phyloP scores from a whole-genome alignment of 208 protist species.

The Trypanosoma avium region DNA sequence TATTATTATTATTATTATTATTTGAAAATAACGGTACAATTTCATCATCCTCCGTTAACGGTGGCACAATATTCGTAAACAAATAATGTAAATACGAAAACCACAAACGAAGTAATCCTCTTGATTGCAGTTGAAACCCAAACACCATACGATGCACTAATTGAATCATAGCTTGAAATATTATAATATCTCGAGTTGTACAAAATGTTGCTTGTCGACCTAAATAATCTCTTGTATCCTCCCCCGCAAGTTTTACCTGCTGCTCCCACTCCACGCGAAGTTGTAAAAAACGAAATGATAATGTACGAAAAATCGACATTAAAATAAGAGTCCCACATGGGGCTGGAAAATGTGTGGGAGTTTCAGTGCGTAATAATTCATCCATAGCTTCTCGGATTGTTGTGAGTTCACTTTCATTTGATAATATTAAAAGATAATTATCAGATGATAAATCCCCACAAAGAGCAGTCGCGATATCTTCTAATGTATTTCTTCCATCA shows the following conservation, averaged over 20 bases:
- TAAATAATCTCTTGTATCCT: constrained; percentile 33
- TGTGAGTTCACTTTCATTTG: constrained; percentile 9
- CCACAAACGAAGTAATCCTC: constrained; percentile 70
- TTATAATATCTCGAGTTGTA: constrained; percentile 46
- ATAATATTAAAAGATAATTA: constrained; percentile 8
- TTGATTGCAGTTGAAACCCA: constrained; percentile 39
- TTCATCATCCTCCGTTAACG: constrained; percentile 40
- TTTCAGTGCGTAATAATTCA: constrained; percentile 28
- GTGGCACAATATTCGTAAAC: constrained; percentile 66
- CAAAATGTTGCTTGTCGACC: constrained; percentile 61
- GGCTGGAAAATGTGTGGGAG: constrained; percentile 39
- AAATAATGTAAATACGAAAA: constrained; percentile 66
- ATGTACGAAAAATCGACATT: constrained; percentile 51
- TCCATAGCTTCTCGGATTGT: constrained; percentile 13
- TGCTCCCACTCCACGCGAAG: constrained; percentile 61
- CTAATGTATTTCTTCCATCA: constrained; percentile 3
- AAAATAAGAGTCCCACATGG: constrained; percentile 62
- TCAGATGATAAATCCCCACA: constrained; percentile 3
- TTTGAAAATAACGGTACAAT: constrained; percentile 43
- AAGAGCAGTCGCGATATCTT: neutral
- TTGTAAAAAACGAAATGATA: constrained; percentile 35
- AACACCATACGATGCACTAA: constrained; percentile 67
- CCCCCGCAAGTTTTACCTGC: constrained; percentile 34
- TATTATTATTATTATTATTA: constrained; percentile 15
- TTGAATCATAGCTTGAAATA: constrained; percentile 46